Conservation (phyloP, 257 asterid species). For the Solanum microdontum region DNA sequence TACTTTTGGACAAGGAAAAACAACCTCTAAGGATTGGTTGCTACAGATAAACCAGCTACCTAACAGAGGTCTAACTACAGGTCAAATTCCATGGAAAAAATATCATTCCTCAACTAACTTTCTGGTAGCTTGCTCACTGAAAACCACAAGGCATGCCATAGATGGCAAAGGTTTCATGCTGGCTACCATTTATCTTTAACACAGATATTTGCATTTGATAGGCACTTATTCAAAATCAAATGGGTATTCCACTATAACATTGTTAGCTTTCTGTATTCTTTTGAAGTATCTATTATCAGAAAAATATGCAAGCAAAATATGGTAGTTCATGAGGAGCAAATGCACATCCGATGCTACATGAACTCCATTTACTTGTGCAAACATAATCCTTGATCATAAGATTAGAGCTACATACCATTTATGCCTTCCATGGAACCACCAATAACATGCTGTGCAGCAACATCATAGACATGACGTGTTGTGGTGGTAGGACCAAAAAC, state of each 20-base stretch:
- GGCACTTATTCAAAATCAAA: not conserved
- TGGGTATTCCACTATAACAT: not conserved
- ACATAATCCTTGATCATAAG: not conserved
- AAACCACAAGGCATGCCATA: not conserved
- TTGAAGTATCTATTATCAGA: not conserved
- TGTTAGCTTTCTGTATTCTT: not conserved
- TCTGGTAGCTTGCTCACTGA: not conserved
- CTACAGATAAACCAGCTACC: not conserved
- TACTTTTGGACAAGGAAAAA: not conserved
- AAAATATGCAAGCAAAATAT: not conserved
- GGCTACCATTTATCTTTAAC: not conserved
- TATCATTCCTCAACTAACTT: not conserved
- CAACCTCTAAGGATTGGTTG: not conserved
- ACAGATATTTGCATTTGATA: not conserved
- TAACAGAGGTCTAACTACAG: not conserved
- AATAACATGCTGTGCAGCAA: conserved; percentile 86
- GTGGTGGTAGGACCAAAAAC: conserved; percentile 99
- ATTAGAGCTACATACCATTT: conserved; percentile 46
- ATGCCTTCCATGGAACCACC: conserved; percentile 96
- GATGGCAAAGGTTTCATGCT: not conserved
- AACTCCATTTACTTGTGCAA: not conserved
- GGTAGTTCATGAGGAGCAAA: not conserved
- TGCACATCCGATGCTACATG: not conserved
- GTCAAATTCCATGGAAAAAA: not conserved
- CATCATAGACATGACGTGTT: conserved; percentile 94